Evolutionary conservation across 2,329 filamentous ascomycete species (phyloP).

Genomic region (Verticillium klebahnii): DNA sequence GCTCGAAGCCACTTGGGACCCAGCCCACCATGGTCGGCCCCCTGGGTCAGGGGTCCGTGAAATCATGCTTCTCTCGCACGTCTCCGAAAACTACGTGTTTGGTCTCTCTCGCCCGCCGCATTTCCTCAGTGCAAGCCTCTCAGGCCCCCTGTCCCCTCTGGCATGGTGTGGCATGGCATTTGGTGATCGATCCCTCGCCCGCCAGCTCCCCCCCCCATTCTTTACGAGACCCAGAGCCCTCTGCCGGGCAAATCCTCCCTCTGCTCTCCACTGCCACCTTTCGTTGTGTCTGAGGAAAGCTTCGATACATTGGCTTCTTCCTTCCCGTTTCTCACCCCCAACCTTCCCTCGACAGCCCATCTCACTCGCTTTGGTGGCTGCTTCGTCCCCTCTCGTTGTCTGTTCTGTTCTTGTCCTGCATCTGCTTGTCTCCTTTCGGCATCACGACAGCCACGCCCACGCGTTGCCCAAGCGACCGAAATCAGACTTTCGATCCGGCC

Average conservation of each 20-base stretch:
- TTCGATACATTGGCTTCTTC: constrained; percentile 12
- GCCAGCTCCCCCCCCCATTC: neutral
- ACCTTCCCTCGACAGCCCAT: constrained; percentile 26
- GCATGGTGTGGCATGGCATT: neutral
- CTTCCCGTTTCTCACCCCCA: constrained; percentile 5
- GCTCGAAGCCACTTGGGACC: neutral
- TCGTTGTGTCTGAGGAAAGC: constrained; percentile 5
- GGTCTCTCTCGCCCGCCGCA: constrained; percentile 7
- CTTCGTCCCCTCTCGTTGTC: constrained; percentile 32
- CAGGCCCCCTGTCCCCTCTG: neutral
- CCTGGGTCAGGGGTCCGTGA: constrained; percentile 1
- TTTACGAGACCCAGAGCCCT: constrained; percentile 9
- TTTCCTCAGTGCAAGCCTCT: neutral
- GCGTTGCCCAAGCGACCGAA: constrained; percentile 8
- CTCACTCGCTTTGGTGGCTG: constrained; percentile 57
- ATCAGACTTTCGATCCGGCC: neutral
- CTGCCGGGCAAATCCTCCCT: neutral
- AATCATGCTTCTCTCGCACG: neutral
- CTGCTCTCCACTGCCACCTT: constrained; percentile 1
- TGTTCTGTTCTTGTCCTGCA: constrained; percentile 15
- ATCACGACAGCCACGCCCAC: constrained; percentile 6
- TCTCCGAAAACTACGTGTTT: constrained; percentile 5
- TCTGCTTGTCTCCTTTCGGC: constrained; percentile 13
- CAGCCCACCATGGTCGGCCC: neutral
- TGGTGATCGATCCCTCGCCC: neutral